phyloP scores from a whole-genome alignment of 306 rosid species.

The Begonia masoniana region DNA sequence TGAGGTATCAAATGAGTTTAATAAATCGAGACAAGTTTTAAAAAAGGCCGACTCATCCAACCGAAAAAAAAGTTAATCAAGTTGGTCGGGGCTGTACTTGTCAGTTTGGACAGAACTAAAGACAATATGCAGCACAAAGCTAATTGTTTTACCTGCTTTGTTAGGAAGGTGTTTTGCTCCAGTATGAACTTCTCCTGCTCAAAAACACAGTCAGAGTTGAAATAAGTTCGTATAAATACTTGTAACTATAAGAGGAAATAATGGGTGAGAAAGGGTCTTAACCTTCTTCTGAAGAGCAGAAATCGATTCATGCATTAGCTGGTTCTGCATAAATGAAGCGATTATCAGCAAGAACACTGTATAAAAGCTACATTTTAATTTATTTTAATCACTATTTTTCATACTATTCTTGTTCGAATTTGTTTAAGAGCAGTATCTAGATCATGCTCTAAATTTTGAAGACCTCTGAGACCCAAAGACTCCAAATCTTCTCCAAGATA shows the following conservation, averaged over 20 bases:
- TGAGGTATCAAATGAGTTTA: too few species aligned
- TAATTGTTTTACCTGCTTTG: conserved; percentile 38
- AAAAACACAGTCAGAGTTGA: background rate
- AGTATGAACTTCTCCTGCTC: conserved; percentile 42
- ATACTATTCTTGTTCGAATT: conserved; percentile 58
- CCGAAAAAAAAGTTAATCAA: too few species aligned
- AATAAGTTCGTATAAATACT: background rate
- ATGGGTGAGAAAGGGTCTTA: background rate
- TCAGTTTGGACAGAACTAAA: too few species aligned
- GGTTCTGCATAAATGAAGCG: conserved; percentile 34
- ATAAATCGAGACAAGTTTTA: too few species aligned
- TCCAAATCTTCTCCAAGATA: conserved; percentile 75
- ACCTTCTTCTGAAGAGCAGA: conserved; percentile 75
- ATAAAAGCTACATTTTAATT: too few species aligned
- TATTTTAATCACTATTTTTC: background rate
- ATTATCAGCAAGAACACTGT: too few species aligned
- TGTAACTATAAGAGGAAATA: too few species aligned
- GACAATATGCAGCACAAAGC: too few species aligned
- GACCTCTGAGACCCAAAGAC: conserved; percentile 52
- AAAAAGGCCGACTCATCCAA: too few species aligned
- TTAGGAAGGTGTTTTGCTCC: conserved; percentile 52
- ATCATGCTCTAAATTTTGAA: conserved; percentile 69
- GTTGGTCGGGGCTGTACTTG: too few species aligned
- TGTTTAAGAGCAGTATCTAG: conserved; percentile 57
- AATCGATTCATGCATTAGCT: conserved; percentile 56